Evolutionary conservation across 768 basidiomycete species (phyloP), one percentile per base, ranked within the genome.

Genomic region (Ramaria rubella): DNA sequence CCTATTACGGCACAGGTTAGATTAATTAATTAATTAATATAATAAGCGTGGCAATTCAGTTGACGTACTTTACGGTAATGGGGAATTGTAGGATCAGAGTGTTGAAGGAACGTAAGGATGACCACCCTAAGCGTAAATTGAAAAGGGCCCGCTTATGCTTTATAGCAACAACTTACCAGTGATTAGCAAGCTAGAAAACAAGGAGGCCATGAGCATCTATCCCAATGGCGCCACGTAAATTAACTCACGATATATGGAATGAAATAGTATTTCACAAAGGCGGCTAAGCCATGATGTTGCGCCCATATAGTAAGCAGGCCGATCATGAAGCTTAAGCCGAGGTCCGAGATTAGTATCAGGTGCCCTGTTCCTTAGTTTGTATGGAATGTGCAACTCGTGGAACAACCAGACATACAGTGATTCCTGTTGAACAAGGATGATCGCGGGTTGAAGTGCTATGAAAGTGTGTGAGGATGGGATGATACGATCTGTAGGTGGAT

Each of bases 341-440:
- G 44, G 50, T 69, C 66, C 15, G 67, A 68, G 8, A 64, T 38
- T 33, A 68, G 31, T 21, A 69, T 67, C 26, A 61, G 59, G 19
- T 59, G 24, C 11, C 65, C 68, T 69, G 43, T 34, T 21, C 11
- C 11, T 4, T 52, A 4, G 8, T 48, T 19, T 26, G 17, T 48
- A 31, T 11, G 7, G 19, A 24, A 24, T 7, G 27, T 2, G 46
- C 15, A 48, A n/a, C n/a, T n/a, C 9, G 46, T 7, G 21, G 9
- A 5, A 26, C 17, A 14, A 48, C 45, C 4, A 48, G 19, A 48
- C 46, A 17, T 5, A 48, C 46, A 48, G 12, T 48, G 46, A 17
- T 48, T 15, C 24, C 30, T 40, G 24, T 52, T 51, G 50, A 42
- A 38, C 49, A 38, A 34, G 23, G 49, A 33, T 38, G 21, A 55